phyloP scores from a whole-genome alignment of 2,329 filamentous ascomycete genomes.

The Magnaporthales sp. region DNA sequence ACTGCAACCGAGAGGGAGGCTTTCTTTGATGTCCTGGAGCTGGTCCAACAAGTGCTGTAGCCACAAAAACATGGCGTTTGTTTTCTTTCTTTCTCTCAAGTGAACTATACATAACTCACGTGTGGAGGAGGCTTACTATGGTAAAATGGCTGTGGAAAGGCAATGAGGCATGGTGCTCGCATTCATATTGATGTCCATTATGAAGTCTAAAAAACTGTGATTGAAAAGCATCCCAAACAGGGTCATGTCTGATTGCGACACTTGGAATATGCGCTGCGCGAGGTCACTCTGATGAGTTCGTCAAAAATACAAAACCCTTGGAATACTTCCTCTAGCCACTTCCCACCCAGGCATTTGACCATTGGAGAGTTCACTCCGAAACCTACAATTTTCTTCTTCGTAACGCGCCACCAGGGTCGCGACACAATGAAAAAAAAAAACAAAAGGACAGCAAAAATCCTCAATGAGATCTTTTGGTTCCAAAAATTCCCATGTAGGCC shows the following conservation, averaged over 20 bases:
- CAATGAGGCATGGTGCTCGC: too few relatives aligned
- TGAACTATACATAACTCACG: background rate
- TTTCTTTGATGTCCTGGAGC: slow-evolving; percentile 58
- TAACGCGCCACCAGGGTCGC: slow-evolving; percentile 31
- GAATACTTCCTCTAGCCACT: too few relatives aligned
- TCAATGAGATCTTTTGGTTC: slow-evolving; percentile 22
- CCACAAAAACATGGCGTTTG: slow-evolving; percentile 18
- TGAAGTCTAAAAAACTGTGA: too few relatives aligned
- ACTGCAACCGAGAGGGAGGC: slow-evolving; percentile 35
- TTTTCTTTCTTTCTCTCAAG: background rate
- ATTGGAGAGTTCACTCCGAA: too few relatives aligned
- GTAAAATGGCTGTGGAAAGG: too few relatives aligned
- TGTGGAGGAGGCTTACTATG: too few relatives aligned
- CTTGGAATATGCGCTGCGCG: too few relatives aligned
- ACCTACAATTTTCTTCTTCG: slow-evolving; percentile 41
- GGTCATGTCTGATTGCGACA: too few relatives aligned
- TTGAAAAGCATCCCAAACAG: too few relatives aligned
- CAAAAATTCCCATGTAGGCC: slow-evolving; percentile 74
- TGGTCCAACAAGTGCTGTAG: slow-evolving; percentile 46
- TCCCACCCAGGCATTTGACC: background rate
- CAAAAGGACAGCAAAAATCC: slow-evolving; percentile 16
- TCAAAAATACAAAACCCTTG: too few relatives aligned
- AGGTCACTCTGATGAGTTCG: too few relatives aligned
- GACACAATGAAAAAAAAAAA: slow-evolving; percentile 35
- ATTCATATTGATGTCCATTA: too few relatives aligned